Evolutionary conservation across 2,329 filamentous ascomycete species (phyloP), one percentile per base, ranked within the genome.

Genomic region (Raffaelea arxii): DNA sequence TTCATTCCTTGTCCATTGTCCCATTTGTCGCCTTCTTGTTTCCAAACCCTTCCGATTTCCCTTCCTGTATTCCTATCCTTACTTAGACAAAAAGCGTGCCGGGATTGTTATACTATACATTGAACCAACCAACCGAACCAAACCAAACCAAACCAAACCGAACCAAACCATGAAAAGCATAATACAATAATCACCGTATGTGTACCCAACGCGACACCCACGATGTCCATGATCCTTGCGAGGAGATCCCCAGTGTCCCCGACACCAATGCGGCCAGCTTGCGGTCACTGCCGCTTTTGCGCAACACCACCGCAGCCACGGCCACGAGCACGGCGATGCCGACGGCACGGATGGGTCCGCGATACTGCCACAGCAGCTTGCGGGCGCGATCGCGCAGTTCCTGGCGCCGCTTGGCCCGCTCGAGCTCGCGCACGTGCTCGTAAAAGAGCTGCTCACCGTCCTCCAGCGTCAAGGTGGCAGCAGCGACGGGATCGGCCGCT

Each of bases 381-480:
- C 43, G 45, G n/a, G 50, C 23, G 23, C 71, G 62, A 41, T 66
- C 66, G 24, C 73, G 53, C 11, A 74, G 60, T 53, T 71, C 70
- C 50, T 78, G 65, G 25, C 71, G 66, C 30, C 66, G 64, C 58
- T 94, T 82, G 43, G 77, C 71, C 62, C 81, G 77, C 46, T 70
- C 67, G n/a, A 97, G 67, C 56, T 94, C 82, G 46, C 68, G 70
- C 4, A 80, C 78, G 61, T 97, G 91, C 53, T 72, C 72, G 35
- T 77, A 66, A 56, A 96, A 91, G 50, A 82, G 75, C 4, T 58
- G 61, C 51, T 80, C 69, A 2, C 87, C 91, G 36, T 91, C 77
- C 25, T 74, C 65, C 27, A 86, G 63, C 0, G 73, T 77, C 59
- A 88, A 78, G 24, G 62, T 61, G 6, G 69, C 61, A 41, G 76